Evolutionary conservation across 495 filamentous ascomycete species (phyloP).

Genomic region (Pyrenula aspistea): DNA sequence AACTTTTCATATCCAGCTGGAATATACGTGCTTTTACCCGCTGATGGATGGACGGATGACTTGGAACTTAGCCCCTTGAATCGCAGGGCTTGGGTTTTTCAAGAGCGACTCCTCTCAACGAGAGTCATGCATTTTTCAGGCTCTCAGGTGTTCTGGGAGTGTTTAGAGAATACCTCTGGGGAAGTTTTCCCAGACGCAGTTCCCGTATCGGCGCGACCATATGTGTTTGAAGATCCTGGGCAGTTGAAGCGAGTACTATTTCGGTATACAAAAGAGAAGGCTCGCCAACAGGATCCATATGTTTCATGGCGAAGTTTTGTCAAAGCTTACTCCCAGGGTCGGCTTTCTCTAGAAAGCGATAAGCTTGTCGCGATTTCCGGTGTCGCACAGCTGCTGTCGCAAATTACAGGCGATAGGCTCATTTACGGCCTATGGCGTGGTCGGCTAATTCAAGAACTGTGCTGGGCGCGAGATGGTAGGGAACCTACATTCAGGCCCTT

Average conservation of each 20-base stretch:
- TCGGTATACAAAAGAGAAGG: background rate
- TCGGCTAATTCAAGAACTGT: background rate
- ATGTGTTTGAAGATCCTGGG: background rate
- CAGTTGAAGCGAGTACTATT: background rate
- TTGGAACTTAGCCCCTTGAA: background rate
- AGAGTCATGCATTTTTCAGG: background rate
- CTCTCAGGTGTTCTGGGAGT: background rate
- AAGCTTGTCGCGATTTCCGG: conserved; percentile 14
- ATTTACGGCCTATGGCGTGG: conserved; percentile 3
- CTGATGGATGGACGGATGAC: background rate
- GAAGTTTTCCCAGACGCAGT: background rate
- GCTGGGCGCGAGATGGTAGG: background rate
- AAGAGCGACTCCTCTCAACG: conserved; percentile 2
- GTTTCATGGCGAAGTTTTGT: conserved; percentile 1
- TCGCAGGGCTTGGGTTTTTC: background rate
- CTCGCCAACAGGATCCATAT: background rate
- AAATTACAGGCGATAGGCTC: background rate
- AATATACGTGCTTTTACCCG: background rate
- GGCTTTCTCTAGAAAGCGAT: conserved; percentile 8
- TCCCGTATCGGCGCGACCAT: background rate
- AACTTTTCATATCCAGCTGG: background rate
- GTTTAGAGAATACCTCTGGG: background rate
- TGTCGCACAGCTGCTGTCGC: conserved; percentile 7
- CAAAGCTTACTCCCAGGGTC: conserved; percentile 5
- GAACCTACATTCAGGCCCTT: background rate